A percentile compares a stretch with the other conserved stretches of the same genome.
phyloP scores from a whole-genome alignment of 345 rosid genomes.

The Eucalyptus albens region DNA sequence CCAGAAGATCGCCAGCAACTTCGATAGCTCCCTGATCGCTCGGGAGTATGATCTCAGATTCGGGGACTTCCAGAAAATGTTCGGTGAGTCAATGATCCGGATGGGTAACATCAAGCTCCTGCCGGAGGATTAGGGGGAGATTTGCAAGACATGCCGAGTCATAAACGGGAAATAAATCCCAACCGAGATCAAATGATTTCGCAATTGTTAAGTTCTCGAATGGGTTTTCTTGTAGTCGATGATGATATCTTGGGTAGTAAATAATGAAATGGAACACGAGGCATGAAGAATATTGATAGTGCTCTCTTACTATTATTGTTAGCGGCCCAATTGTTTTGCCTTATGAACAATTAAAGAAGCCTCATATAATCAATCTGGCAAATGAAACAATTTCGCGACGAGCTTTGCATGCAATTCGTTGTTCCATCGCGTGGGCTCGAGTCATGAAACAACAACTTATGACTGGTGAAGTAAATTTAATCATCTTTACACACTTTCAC shows the following conservation, averaged over 20 bases:
- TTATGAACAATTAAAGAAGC: not conserved
- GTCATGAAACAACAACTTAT: too few species aligned
- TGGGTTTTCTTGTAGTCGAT: too few species aligned
- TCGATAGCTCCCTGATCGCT: conserved; percentile 28
- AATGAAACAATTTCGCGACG: not conserved
- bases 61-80: conserved; percentile 42
- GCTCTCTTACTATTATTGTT: not conserved
- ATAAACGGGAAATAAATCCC: not conserved
- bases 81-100: conserved; percentile 49
- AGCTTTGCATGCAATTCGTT: too few species aligned
- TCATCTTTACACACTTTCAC: not conserved
- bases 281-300: not conserved
- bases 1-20: conserved; percentile 40
- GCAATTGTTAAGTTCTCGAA: not conserved
- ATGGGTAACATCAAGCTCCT: conserved; percentile 53
- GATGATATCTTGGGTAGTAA: not conserved
- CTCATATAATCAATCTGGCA: not conserved
- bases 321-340: not conserved
- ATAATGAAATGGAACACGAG: not conserved
- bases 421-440: too few species aligned
- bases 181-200: not conserved
- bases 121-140: conserved; percentile 47
- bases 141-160: conserved; percentile 32
- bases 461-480: too few species aligned
- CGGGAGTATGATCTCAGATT: conserved; percentile 32